Base-by-base conservation (phyloP, 2,329 filamentous ascomycete species). In the Colletotrichum karsti region DNA sequence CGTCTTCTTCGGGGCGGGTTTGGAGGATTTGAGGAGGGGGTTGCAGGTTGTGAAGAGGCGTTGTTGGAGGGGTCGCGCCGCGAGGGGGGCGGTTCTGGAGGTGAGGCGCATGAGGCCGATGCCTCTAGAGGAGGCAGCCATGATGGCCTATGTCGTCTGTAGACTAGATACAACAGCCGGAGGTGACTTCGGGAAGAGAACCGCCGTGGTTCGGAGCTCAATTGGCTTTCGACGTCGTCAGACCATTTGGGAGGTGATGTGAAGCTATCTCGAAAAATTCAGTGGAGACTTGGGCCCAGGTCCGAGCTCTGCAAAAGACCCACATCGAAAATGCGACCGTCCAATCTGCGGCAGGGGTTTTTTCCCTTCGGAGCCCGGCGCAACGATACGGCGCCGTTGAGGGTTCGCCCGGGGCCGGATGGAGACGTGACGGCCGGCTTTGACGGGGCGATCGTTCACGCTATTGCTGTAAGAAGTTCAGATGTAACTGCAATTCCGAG, bases 231-330 rank as follows among this genome's bases (percentile, higher is more conserved):
- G 37, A 56, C 53, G 53, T 54, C 22, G 53, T 64, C 44, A 58
- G 61, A 41, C 53, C 22, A 53, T 28, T 64, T 26, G 18, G 48
- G 33, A 57, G n/a, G n/a, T n/a, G n/a, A n/a, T n/a, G n/a, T 63
- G 69, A 70, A 71, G 69, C 69, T 61, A 67, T 71, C 67, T 58
- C 57, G 60, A 69, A 70, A 71, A 67, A 60, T 70, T 56, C 55
- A 56, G 57, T 67, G 58, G 69, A 28, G 58, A 54, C 56, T 12
- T 13, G 57, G 30, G 41, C 42, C 41, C 28, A 33, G 37, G 15
- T 37, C 50, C 50, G 37, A 35, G 53, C 15, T 33, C 24, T 20
- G 50, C 9, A 53, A 53, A 13, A n/a, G 18, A 22, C 41, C 55
- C 26, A n/a, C 41, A 35, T 13, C 46, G 22, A 26, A 30, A 35